Conservation (phyloP, 2,329 filamentous ascomycete species). For the Pseudocercospora fuligena region DNA sequence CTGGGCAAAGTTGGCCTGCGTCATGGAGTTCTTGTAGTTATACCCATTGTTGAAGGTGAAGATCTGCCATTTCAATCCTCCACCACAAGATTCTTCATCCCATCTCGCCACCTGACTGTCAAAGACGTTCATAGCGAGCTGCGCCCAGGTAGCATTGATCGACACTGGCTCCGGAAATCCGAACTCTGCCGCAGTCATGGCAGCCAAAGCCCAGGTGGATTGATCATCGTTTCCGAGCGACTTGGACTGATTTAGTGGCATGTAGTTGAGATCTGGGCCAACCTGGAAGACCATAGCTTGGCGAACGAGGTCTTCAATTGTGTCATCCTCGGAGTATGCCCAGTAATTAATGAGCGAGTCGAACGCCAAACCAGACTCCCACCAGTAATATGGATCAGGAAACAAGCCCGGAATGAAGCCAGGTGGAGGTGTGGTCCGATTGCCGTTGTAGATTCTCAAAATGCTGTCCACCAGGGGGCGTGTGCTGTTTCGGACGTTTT, state of each 20-base stretch:
- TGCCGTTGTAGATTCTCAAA: conserved; percentile 28
- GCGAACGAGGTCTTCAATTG: conserved; percentile 64
- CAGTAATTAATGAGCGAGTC: conserved; percentile 73
- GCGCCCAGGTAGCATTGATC: conserved; percentile 62
- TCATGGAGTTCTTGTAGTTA: conserved; percentile 81
- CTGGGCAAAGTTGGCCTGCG: conserved; percentile 83
- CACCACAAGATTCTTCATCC: conserved; percentile 68
- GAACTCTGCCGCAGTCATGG: conserved; percentile 78
- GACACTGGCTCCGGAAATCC: conserved; percentile 62
- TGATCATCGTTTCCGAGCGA: conserved; percentile 59
- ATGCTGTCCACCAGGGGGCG: conserved; percentile 19
- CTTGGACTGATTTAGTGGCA: conserved; percentile 53
- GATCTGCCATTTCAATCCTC: conserved; percentile 85
- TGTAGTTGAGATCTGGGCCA: conserved; percentile 64
- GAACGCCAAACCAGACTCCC: conserved; percentile 69
- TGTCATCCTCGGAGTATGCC: conserved; percentile 66
- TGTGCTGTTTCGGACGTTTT: neutral
- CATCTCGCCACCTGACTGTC: conserved; percentile 75
- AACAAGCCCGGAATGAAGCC: conserved; percentile 33
- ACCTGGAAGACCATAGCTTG: conserved; percentile 65
- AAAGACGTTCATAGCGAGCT: conserved; percentile 73
- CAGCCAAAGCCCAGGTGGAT: conserved; percentile 80
- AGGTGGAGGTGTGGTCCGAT: conserved; percentile 6
- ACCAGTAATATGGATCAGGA: conserved; percentile 56
- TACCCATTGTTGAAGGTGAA: conserved; percentile 77